A percentile compares a stretch with the other conserved stretches of the same genome.
Evolutionary conservation across 176 grass and related monocot species (phyloP).

Genomic region (Dendrocalamus sinicus): DNA sequence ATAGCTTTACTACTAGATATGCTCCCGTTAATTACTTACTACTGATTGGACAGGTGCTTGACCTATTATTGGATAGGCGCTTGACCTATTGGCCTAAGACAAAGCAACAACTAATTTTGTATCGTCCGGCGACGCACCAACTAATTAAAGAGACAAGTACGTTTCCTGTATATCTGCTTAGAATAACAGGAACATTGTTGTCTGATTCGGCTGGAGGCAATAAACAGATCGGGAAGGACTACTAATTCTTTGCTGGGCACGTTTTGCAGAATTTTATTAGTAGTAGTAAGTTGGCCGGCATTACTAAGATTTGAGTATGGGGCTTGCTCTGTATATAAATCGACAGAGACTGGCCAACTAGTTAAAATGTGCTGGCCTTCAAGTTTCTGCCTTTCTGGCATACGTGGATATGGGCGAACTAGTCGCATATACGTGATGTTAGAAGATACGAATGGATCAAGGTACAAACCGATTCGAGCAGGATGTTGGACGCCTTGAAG

Average conservation of each 20-base stretch:
- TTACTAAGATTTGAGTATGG: not conserved
- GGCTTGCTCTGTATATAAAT: not conserved
- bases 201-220: conserved; percentile 19
- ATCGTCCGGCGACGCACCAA: not conserved
- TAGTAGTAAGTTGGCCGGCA: not conserved
- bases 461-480: conserved; percentile 71
- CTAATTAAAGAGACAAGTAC: not conserved
- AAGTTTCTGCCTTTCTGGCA: not conserved
- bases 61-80: no score
- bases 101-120: conserved; percentile 27
- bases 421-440: not conserved
- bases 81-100: no score
- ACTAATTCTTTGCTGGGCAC: not conserved
- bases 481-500: conserved; percentile 97
- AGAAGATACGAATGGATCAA: not conserved
- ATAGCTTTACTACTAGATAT: no score
- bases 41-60: no score
- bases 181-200: not conserved
- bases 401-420: not conserved
- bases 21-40: no score
- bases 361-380: conserved; percentile 21
- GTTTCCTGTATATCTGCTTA: conserved; percentile 9
- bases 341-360: not conserved
- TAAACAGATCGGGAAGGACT: not conserved
- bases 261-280: not conserved